Conservation (phyloP, 768 basidiomycete genomes). For the Rhodotorula sphaerocarpa region DNA sequence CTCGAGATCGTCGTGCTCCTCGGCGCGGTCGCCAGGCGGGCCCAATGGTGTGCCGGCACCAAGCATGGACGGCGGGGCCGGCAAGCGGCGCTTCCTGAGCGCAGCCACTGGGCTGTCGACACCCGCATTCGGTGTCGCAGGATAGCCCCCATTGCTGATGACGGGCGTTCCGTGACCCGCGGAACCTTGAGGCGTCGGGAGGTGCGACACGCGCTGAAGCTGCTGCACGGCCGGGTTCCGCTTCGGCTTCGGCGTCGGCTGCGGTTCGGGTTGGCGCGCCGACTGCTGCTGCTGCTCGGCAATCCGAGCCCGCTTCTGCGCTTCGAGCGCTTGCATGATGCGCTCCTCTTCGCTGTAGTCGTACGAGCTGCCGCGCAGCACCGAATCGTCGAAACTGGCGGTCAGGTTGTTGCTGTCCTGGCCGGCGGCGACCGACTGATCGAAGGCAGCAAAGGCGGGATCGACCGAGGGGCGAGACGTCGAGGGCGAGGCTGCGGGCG, state of each 20-base stretch:
- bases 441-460: constrained; percentile 28
- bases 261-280: too few species aligned
- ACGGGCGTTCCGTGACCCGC: neutral
- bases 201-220: neutral
- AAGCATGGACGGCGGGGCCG: constrained; percentile 21
- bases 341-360: constrained; percentile 71
- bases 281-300: constrained; percentile 42
- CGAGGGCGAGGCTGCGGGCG: constrained; percentile 1
- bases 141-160: constrained; percentile 18
- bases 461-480: neutral
- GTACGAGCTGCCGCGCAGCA: constrained; percentile 49
- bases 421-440: constrained; percentile 7
- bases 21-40: neutral
- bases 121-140: constrained; percentile 1
- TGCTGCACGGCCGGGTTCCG: neutral
- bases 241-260: too few species aligned
- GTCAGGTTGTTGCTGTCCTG: constrained; percentile 4
- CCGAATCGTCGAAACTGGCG: constrained; percentile 6
- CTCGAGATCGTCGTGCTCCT: neutral
- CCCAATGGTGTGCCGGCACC: constrained; percentile 2
- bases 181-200: neutral
- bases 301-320: constrained; percentile 39
- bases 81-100: constrained; percentile 5
- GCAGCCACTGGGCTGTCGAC: constrained; percentile 5
- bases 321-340: constrained; percentile 30